Conservation (phyloP, 345 rosid species). For the Anacardium occidentale region DNA sequence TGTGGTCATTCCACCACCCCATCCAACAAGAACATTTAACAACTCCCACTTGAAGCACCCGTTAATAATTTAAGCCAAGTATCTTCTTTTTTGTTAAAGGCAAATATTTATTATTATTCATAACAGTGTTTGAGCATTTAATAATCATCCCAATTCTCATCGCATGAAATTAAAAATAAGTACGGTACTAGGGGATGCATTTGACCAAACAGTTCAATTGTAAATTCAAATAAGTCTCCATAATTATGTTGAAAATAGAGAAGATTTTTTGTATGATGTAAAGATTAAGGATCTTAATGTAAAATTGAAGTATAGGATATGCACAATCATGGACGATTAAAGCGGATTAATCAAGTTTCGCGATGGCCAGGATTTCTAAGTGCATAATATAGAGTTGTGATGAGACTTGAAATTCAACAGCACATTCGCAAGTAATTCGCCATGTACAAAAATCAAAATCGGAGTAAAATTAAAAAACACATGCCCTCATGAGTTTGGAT, state of each 20-base stretch:
- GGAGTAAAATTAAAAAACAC: too few species aligned
- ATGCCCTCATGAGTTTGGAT: too few species aligned
- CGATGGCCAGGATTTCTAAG: neutral
- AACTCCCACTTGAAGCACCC: neutral
- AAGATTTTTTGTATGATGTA: conserved; percentile 3
- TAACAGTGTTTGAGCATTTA: neutral
- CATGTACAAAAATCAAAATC: too few species aligned
- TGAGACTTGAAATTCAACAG: too few species aligned
- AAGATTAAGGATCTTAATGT: neutral
- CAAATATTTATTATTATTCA: too few species aligned
- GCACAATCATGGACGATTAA: conserved; percentile 4
- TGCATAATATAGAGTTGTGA: too few species aligned
- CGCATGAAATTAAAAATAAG: neutral
- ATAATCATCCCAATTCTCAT: neutral
- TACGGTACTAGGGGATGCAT: neutral
- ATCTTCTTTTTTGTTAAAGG: too few species aligned
- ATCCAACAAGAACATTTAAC: neutral
- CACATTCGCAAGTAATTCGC: too few species aligned
- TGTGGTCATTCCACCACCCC: conserved; percentile 3
- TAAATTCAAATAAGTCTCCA: conserved; percentile 7
- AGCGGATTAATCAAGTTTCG: neutral
- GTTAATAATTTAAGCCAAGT: conserved; percentile 10
- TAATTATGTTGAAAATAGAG: conserved; percentile 8
- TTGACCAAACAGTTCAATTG: conserved; percentile 6
- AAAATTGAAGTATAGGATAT: neutral